Percentiles rank a stretch among this genome's conserved stretches.
Evolutionary conservation across 345 rosid species (phyloP).

Genomic region (Arabis hirsuta): DNA sequence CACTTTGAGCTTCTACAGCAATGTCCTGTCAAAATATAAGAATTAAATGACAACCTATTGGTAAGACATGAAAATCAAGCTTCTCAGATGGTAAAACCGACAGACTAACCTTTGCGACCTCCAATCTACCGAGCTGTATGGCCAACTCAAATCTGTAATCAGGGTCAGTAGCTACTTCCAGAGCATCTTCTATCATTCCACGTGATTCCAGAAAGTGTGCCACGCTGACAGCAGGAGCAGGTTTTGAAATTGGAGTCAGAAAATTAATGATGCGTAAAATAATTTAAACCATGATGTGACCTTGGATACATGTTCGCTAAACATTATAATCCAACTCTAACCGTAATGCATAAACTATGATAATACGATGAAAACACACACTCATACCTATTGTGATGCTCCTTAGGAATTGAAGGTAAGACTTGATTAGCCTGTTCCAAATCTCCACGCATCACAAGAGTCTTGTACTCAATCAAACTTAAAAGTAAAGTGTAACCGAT

Average conservation of each 20-base stretch:
- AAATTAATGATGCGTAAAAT: background rate
- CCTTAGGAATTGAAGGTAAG: constrained; percentile 80
- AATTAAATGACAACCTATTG: constrained; percentile 21
- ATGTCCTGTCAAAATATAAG: constrained; percentile 59
- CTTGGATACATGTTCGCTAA: constrained; percentile 23
- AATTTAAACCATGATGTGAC: background rate
- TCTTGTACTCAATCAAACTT: constrained; percentile 87
- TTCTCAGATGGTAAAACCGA: constrained; percentile 9
- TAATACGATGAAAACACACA: constrained; percentile 5
- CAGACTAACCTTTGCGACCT: constrained; percentile 68
- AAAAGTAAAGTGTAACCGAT: constrained; percentile 83
- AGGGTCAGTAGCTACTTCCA: constrained; percentile 86
- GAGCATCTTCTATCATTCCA: constrained; percentile 82
- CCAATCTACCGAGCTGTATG: constrained; percentile 82
- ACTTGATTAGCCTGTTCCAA: constrained; percentile 72
- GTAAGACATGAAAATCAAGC: constrained; percentile 6
- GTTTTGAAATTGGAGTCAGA: constrained; percentile 25
- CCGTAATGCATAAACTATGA: background rate
- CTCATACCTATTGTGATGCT: constrained; percentile 79
- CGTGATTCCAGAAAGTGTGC: constrained; percentile 93
- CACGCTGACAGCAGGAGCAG: constrained; percentile 58
- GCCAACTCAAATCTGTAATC: constrained; percentile 90
- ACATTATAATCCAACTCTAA: constrained; percentile 20
- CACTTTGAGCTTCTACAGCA: constrained; percentile 68
- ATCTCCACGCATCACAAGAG: constrained; percentile 93